These are phyloP conservation scores for Cucurbita argyrosperma DNA, from an alignment of 306 rosid genomes.

Conservation along the genomic window DNA sequence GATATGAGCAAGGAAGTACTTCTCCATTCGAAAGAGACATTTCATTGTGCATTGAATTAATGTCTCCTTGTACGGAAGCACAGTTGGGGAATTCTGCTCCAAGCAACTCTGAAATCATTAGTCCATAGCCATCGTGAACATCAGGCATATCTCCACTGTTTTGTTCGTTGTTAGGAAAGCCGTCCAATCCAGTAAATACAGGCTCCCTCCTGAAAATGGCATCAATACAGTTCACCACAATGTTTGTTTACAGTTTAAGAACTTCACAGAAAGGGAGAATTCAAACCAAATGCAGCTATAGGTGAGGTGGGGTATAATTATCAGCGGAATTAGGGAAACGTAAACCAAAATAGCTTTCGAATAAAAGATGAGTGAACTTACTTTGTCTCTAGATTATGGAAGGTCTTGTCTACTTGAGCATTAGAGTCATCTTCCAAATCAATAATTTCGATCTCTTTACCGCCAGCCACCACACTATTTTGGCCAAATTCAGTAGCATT, in stretches of 20 bases:
- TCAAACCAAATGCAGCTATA: background rate
- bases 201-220: conserved; percentile 53
- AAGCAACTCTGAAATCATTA: conserved; percentile 80
- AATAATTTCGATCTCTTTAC: conserved; percentile 85
- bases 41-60: conserved; percentile 52
- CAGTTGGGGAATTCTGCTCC: conserved; percentile 70
- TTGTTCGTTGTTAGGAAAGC: conserved; percentile 45
- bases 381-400: conserved; percentile 47
- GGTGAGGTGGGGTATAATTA: background rate
- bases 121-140: conserved; percentile 86
- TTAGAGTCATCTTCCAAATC: conserved; percentile 63
- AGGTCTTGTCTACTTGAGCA: conserved; percentile 37
- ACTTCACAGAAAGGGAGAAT: too few species aligned
- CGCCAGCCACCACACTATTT: conserved; percentile 27
- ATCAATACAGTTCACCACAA: conserved; percentile 3
- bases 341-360: background rate
- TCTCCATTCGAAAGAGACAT: conserved; percentile 62
- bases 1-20: conserved; percentile 32
- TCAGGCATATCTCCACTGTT: conserved; percentile 53
- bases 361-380: conserved; percentile 21
- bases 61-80: conserved; percentile 55
- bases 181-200: conserved; percentile 50
- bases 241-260: background rate
- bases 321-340: conserved; percentile 1
- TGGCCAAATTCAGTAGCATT: conserved; percentile 35